Conservation (phyloP, 2,329 filamentous ascomycete species). For the Fusarium staphyleae region DNA sequence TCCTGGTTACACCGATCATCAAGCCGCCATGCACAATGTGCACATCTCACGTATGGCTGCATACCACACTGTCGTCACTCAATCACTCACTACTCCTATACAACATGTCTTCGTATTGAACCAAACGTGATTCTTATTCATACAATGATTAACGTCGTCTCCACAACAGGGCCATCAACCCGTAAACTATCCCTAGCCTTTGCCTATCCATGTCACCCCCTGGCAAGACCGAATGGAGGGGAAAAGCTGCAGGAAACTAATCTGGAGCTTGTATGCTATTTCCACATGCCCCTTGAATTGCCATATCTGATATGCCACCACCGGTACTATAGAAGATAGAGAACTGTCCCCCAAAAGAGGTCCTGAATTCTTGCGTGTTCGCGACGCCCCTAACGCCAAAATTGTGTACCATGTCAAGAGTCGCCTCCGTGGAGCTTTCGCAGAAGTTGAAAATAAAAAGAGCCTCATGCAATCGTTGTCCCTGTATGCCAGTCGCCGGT, state of each 20-base stretch:
- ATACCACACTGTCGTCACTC: neutral
- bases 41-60: neutral
- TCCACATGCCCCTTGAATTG: constrained; percentile 12
- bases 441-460: constrained; percentile 46
- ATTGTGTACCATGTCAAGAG: constrained; percentile 35
- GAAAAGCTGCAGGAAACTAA: constrained; percentile 25
- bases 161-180: constrained; percentile 17
- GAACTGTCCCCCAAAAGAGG: constrained; percentile 26
- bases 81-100: neutral
- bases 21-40: neutral
- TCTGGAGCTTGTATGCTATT: constrained; percentile 32
- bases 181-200: constrained; percentile 6
- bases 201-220: constrained; percentile 13
- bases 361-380: constrained; percentile 37
- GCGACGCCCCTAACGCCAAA: constrained; percentile 42
- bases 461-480: constrained; percentile 41
- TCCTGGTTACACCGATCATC: too few species aligned
- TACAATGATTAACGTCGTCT: constrained; percentile 41
- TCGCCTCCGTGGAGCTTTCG: constrained; percentile 34
- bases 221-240: constrained; percentile 10
- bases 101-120: neutral
- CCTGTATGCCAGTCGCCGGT: constrained; percentile 39
- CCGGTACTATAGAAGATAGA: constrained; percentile 7
- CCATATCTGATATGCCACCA: neutral
- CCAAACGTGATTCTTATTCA: constrained; percentile 37